Evolutionary conservation across 495 filamentous ascomycete genomes (phyloP), one percentile per base, ranked within the genome.

Genomic region (Penicillium chermesinum): DNA sequence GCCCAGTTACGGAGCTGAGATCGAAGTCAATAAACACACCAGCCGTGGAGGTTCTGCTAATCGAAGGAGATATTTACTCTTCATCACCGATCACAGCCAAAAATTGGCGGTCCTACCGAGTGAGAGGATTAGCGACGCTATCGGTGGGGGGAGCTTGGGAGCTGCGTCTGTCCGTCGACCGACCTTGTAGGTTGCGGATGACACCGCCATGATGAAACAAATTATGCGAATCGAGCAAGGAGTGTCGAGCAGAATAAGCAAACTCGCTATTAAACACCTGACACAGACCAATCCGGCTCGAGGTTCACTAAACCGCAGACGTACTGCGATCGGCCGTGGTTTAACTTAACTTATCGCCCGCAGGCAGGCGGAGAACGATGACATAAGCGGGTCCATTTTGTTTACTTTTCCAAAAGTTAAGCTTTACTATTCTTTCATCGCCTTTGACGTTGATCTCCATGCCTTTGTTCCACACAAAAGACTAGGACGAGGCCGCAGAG

Each of bases 61-160:
- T 40, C 7, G 30, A 27, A n/a, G n/a, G 41, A 48, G 34, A 20
- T 10, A 40, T 44, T 67, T 64, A 94, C 93, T 76, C 72, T 83
- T 97, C 93, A 70, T 99, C 94, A 30, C 91, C 91, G 58, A 99
- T 97, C 21, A 97, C 91, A 40, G 93, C 94, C 41, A 97, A 80
- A 72, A 99, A 95, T 66, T 97, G 86, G 54, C 94, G 81, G 70
- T 96, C 88, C 73, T 95, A 44, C 42, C 50, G 34, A 44, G 38
- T 18, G 44, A 44, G 19, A 15, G n/a, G 43, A 41, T 64, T 55
- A 62, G 53, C 38, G 32, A 51, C 21, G 47, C 40, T 61, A 48
- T 57, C 59, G 37, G 52, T 52, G 48, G 52, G 43, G 48, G 18
- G 32, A 39, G 43, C 40, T 13, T 10, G 47, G 43, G 27, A n/a